Percentiles rank a stretch among this genome's conserved stretches.
Conservation (phyloP, 163 green algal species). For the Scenedesmus sp. region DNA sequence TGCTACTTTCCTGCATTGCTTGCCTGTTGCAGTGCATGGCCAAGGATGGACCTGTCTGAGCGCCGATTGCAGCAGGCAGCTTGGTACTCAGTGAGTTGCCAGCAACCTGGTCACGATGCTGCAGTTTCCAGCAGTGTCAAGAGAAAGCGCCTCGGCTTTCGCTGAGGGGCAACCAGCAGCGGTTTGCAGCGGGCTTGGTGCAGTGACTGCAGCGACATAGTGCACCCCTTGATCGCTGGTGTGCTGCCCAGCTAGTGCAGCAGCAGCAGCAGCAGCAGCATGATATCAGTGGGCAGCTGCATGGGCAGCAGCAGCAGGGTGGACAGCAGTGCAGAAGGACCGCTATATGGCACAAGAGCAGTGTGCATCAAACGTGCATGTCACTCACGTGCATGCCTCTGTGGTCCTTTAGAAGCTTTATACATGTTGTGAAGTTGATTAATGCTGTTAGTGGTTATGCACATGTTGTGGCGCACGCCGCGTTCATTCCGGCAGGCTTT, state of each 20-base stretch:
- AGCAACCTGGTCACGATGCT: too few species aligned
- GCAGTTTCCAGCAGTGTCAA: not conserved
- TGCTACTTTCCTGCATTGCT: not conserved
- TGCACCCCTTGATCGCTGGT: too few species aligned
- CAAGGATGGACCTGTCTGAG: conserved; percentile 50
- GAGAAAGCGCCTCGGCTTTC: not conserved
- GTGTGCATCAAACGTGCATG: too few species aligned
- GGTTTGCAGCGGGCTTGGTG: not conserved
- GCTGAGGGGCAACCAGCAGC: not conserved
- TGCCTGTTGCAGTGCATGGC: conserved; percentile 36
- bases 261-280: not conserved
- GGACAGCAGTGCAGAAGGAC: too few species aligned
- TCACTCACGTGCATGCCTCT: not conserved
- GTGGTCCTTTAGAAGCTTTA: not conserved
- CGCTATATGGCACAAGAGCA: too few species aligned
- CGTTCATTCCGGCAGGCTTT: too few species aligned
- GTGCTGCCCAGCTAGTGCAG: not conserved
- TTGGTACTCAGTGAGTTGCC: too few species aligned
- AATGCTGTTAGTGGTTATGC: too few species aligned
- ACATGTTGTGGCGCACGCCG: too few species aligned
- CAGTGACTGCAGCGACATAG: not conserved
- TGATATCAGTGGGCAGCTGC: not conserved
- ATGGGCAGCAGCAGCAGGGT: not conserved
- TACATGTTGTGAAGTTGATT: too few species aligned
- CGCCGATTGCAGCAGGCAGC: not conserved